These are phyloP conservation scores for Suillus weaverae DNA, from an alignment of 768 basidiomycete genomes.

Conservation along the genomic window DNA sequence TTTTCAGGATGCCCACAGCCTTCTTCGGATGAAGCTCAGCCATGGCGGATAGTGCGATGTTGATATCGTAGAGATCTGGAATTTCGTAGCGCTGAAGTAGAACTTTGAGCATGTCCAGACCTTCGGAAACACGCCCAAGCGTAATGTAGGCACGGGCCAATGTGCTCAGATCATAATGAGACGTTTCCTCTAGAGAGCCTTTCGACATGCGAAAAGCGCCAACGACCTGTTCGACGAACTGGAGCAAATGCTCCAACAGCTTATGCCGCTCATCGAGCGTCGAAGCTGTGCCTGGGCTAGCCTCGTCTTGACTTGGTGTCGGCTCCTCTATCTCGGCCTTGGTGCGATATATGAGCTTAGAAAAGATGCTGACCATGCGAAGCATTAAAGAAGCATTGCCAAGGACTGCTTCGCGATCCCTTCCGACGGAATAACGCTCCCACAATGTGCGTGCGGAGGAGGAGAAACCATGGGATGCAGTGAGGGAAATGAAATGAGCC, in stretches of 20 bases:
- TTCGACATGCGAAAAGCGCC: slow-evolving; percentile 42
- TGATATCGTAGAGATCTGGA: slow-evolving; percentile 65
- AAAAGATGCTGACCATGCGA: slow-evolving; percentile 45
- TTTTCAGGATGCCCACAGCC: slow-evolving; percentile 48
- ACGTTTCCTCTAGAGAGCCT: slow-evolving; percentile 46
- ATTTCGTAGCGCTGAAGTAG: slow-evolving; percentile 49
- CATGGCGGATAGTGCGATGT: slow-evolving; percentile 58
- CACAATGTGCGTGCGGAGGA: slow-evolving; percentile 53
- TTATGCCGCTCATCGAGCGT: neutral
- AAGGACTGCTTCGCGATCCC: slow-evolving; percentile 40
- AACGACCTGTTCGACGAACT: slow-evolving; percentile 49
- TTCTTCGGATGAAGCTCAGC: slow-evolving; percentile 47
- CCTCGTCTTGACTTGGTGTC: slow-evolving; percentile 5
- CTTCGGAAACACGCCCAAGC: slow-evolving; percentile 47
- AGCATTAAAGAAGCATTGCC: slow-evolving; percentile 44
- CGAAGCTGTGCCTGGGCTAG: slow-evolving; percentile 25
- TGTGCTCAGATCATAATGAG: slow-evolving; percentile 55
- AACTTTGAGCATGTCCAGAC: slow-evolving; percentile 46
- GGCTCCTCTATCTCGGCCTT: slow-evolving; percentile 17
- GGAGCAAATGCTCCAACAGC: slow-evolving; percentile 15
- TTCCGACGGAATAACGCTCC: slow-evolving; percentile 51
- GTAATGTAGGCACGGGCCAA: slow-evolving; percentile 65
- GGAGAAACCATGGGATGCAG: slow-evolving; percentile 49
- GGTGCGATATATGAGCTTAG: slow-evolving; percentile 23
- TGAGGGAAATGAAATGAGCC: slow-evolving; percentile 47